phyloP scores from a whole-genome alignment of 2,329 filamentous ascomycete genomes.

The Penicillium oxalicum region DNA sequence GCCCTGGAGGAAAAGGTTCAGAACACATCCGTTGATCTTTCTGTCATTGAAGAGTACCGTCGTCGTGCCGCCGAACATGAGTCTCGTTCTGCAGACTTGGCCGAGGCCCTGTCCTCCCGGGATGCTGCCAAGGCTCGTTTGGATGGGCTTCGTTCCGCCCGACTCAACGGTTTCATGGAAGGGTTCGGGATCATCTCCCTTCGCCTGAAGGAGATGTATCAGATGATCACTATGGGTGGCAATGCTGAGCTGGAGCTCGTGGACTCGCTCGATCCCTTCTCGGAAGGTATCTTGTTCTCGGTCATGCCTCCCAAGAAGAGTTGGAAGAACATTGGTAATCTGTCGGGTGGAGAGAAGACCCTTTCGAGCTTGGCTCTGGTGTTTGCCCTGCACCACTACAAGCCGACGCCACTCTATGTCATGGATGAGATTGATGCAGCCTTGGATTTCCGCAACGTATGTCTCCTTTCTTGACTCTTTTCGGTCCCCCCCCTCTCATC shows the following conservation, averaged over 20 bases:
- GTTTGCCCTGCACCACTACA: slow-evolving; percentile 97
- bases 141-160: slow-evolving; percentile 82
- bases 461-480: slow-evolving; percentile 33
- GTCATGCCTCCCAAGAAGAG: slow-evolving; percentile 99
- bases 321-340: slow-evolving; percentile 98
- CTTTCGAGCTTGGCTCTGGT: slow-evolving; percentile 86
- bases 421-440: slow-evolving; percentile 99
- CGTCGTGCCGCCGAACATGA: slow-evolving; percentile 78
- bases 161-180: slow-evolving; percentile 96
- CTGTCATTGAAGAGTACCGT: slow-evolving; percentile 82
- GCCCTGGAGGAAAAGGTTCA: slow-evolving; percentile 69
- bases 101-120: slow-evolving; percentile 67
- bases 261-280: slow-evolving; percentile 92
- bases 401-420: slow-evolving; percentile 93
- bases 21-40: slow-evolving; percentile 79
- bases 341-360: slow-evolving; percentile 96
- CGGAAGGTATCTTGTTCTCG: slow-evolving; percentile 91
- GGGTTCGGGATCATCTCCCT: slow-evolving; percentile 92
- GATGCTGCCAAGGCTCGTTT: slow-evolving; percentile 87
- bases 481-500: neutral
- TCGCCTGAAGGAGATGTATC: slow-evolving; percentile 98
- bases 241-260: slow-evolving; percentile 97
- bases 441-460: slow-evolving; percentile 93
- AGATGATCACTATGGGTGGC: slow-evolving; percentile 99
- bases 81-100: slow-evolving; percentile 74